phyloP scores from a whole-genome alignment of 2,329 filamentous ascomycete species.

The Sarocladiaceae sp. region DNA sequence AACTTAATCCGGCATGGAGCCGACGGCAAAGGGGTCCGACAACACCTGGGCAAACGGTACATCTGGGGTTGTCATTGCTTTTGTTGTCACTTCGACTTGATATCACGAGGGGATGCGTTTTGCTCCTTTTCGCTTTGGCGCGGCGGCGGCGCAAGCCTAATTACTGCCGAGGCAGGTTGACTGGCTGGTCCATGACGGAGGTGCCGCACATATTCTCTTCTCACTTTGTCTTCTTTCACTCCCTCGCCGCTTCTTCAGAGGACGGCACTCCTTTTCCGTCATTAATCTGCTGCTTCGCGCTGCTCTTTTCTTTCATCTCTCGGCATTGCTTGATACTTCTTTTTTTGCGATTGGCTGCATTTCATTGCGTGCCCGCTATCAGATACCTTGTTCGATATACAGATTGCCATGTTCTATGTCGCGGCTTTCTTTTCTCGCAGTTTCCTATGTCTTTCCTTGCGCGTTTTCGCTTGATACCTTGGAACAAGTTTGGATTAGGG shows the following conservation, averaged over 20 bases:
- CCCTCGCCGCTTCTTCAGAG: not conserved
- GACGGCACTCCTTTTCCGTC: slow-evolving; percentile 30
- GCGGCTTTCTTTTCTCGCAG: not conserved
- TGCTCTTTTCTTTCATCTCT: slow-evolving; percentile 27
- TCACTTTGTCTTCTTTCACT: slow-evolving; percentile 33
- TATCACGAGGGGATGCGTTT: slow-evolving; percentile 4
- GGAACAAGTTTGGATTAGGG: slow-evolving; percentile 1
- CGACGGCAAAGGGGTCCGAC: not conserved
- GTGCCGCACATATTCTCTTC: slow-evolving; percentile 25
- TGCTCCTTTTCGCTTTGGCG: slow-evolving; percentile 10
- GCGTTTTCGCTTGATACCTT: not conserved
- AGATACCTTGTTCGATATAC: slow-evolving; percentile 47
- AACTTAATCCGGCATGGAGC: slow-evolving; percentile 1
- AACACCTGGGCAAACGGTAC: slow-evolving; percentile 1
- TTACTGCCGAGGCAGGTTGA: slow-evolving; percentile 33
- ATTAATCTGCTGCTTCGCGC: slow-evolving; percentile 15
- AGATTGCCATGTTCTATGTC: slow-evolving; percentile 25
- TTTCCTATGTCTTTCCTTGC: not conserved
- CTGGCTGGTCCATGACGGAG: slow-evolving; percentile 47
- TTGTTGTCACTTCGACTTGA: slow-evolving; percentile 11
- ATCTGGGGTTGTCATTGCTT: slow-evolving; percentile 18
- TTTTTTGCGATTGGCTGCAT: slow-evolving; percentile 3
- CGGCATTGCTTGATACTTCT: slow-evolving; percentile 1
- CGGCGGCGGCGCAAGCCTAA: slow-evolving; percentile 33
- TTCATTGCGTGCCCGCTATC: slow-evolving; percentile 4